Evolutionary conservation across 1,139 yeast species (phyloP), one percentile per base, ranked within the genome.

Genomic region (Ogataea hybrid): DNA sequence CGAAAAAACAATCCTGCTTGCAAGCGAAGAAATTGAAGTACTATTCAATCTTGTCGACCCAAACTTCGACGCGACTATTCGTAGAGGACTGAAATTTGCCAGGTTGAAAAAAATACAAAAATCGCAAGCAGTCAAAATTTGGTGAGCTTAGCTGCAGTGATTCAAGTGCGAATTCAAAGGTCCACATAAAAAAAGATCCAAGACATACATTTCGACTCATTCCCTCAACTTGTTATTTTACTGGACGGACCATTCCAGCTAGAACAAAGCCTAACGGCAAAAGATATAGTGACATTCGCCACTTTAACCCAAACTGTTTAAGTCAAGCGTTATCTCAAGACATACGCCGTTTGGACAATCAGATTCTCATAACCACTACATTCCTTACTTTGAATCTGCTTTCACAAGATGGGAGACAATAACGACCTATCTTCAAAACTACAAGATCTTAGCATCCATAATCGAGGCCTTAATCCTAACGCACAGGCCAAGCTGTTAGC

Each of bases 401-500:
- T 12, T 29, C 21, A 18, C 14, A 33, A 11, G 25, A 39, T 40
- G 34, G 33, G 41, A 9, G 46, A 43, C 35, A 43, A 34, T 33
- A 36, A 28, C 37, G 46, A 43, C 11, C 28, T 43, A 21, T 23
- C 45, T 11, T 30, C 50, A 6, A 51, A 44, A 27, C 28, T 50
- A 27, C 50, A 49, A 20, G 57, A 53, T 31, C 37, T 51, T 17
- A 49, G 51, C 27, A 47, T 53, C 16, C 53, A 51, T 21, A 46
- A 37, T 27, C 46, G 57, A 37, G 52, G 53, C 6, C 49, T 62
- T 33, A 82, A 75, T 58, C 79, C 86, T 11, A 87, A 81, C 50
- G 73, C 84, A 42, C 92, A 84, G 62, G 94, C 92, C 2, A 69
- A 88, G 50, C 70, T 85, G 37, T 65, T 82, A 63, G 90, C 90